Conservation (phyloP, 352 stramenopile genomes). For the Globisporangium megalacanthum region DNA sequence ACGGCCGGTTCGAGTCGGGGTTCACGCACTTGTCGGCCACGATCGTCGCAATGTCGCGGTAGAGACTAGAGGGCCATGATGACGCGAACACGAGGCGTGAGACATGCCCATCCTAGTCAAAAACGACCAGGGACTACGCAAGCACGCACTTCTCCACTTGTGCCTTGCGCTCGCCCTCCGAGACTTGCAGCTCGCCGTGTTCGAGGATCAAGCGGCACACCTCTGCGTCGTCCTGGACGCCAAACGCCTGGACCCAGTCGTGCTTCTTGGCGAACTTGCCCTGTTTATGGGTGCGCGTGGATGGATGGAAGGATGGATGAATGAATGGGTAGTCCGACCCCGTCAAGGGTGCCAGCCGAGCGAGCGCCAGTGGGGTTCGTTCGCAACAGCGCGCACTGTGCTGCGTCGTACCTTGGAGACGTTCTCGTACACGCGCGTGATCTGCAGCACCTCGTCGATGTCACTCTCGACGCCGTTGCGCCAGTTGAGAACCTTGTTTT, state of each 20-base stretch:
- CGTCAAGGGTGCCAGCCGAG: no score
- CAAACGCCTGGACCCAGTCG: conserved; percentile 93
- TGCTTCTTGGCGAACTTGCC: conserved; percentile 94
- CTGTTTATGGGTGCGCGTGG: conserved; percentile 17
- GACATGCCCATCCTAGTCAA: background rate
- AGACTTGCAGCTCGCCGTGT: conserved; percentile 97
- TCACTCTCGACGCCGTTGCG: conserved; percentile 97
- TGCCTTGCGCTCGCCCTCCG: conserved; percentile 92
- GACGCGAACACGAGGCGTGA: background rate
- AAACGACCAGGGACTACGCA: background rate
- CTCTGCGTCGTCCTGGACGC: conserved; percentile 88
- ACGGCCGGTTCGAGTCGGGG: conserved; percentile 91
- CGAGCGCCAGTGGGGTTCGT: no score
- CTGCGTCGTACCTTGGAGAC: conserved; percentile 82
- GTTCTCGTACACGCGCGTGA: conserved; percentile 96
- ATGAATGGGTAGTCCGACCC: no score
- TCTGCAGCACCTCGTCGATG: conserved; percentile 98
- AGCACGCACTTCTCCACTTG: conserved; percentile 82
- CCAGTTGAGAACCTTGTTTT: conserved; percentile 99
- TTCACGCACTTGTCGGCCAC: conserved; percentile 97
- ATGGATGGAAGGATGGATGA: background rate
- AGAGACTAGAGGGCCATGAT: conserved; percentile 51
- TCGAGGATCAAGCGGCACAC: conserved; percentile 93
- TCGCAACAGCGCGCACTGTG: no score
- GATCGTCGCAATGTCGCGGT: conserved; percentile 95